These are phyloP conservation scores for Hypoxylon sp. DNA, from an alignment of 2,329 filamentous ascomycete species.

Conservation along the genomic window DNA sequence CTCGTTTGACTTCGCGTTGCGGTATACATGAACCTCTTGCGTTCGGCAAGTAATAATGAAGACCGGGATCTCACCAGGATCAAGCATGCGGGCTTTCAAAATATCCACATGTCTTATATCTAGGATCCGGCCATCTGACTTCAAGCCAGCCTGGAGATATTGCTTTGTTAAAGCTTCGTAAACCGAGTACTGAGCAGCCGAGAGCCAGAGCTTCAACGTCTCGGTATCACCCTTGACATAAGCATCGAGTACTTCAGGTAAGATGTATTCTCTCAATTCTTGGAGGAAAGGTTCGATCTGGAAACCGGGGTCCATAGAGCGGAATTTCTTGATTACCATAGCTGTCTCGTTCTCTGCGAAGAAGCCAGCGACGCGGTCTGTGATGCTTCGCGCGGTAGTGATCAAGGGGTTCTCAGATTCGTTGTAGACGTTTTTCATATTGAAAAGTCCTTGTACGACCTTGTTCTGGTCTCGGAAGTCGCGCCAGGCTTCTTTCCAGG, in stretches of 20 bases:
- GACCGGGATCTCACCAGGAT: constrained; percentile 89
- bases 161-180: constrained; percentile 98
- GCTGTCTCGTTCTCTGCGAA: constrained; percentile 99
- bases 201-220: constrained; percentile 93
- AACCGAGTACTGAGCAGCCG: constrained; percentile 94
- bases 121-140: constrained; percentile 93
- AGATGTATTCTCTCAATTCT: constrained; percentile 96
- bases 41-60: constrained; percentile 98
- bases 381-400: constrained; percentile 91
- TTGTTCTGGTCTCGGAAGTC: constrained; percentile 93
- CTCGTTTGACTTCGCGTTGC: constrained; percentile 88
- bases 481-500: constrained; percentile 98
- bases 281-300: constrained; percentile 94
- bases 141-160: constrained; percentile 91
- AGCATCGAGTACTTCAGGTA: constrained; percentile 95
- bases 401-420: constrained; percentile 98
- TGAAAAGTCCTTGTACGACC: constrained; percentile 88
- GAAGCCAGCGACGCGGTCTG: constrained; percentile 91
- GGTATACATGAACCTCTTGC: constrained; percentile 97
- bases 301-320: constrained; percentile 94
- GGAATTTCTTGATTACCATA: constrained; percentile 97
- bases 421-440: constrained; percentile 86
- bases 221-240: constrained; percentile 97
- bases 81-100: constrained; percentile 80
- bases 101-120: constrained; percentile 97